A percentile compares a stretch with the other conserved stretches of the same genome.
Conservation (phyloP, 2,329 filamentous ascomycete genomes). For the Ascochyta koolunga region DNA sequence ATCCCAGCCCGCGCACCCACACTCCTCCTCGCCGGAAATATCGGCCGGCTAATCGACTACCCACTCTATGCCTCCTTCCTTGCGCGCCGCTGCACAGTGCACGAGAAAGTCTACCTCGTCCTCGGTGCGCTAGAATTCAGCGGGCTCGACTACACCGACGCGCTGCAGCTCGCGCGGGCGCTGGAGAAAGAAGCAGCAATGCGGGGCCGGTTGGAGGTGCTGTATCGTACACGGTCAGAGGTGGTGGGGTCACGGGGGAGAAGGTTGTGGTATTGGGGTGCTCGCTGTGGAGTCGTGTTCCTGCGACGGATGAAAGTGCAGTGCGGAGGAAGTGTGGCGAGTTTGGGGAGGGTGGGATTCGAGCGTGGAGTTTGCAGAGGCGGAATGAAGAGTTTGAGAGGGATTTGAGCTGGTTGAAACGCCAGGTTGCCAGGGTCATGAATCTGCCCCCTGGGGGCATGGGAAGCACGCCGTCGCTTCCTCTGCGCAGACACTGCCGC, state of each 20-base stretch:
- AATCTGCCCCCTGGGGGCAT: not conserved
- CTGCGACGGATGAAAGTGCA: constrained; percentile 44
- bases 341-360: constrained; percentile 56
- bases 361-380: constrained; percentile 55
- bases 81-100: constrained; percentile 35
- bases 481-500: not conserved
- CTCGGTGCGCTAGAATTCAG: constrained; percentile 39
- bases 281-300: constrained; percentile 63
- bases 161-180: constrained; percentile 32
- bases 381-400: constrained; percentile 57
- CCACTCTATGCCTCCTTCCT: constrained; percentile 41
- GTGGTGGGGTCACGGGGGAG: constrained; percentile 50
- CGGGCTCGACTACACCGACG: constrained; percentile 31
- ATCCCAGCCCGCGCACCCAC: constrained; percentile 36
- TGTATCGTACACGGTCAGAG: constrained; percentile 54
- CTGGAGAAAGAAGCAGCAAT: constrained; percentile 36
- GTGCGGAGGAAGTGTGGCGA: constrained; percentile 59
- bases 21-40: constrained; percentile 40
- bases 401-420: constrained; percentile 60
- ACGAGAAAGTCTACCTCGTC: constrained; percentile 39
- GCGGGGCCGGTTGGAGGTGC: constrained; percentile 50
- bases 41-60: constrained; percentile 41
- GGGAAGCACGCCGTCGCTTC: constrained; percentile 5
- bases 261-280: constrained; percentile 62
- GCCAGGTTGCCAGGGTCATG: constrained; percentile 33